A percentile compares a stretch with the other conserved stretches of the same genome.
These are phyloP conservation scores for Neurospora pannonica DNA, from an alignment of 495 filamentous ascomycete genomes.

Conservation along the genomic window DNA sequence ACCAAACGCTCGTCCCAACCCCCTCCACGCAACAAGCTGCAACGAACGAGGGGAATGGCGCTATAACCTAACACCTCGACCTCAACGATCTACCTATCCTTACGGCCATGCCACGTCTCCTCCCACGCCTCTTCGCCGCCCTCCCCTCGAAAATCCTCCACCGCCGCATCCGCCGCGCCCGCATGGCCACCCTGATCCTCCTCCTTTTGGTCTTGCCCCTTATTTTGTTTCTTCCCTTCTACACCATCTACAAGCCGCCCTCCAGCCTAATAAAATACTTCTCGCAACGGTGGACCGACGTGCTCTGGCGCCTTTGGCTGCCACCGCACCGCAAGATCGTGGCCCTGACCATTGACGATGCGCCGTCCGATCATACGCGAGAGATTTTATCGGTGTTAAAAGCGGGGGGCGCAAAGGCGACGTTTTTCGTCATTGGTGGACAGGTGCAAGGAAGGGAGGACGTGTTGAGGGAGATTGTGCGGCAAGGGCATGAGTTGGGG, in stretches of 20 bases:
- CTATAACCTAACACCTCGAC: no score
- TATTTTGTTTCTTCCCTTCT: constrained; percentile 45
- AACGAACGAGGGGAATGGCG: background rate
- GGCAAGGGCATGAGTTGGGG: constrained; percentile 58
- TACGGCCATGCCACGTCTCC: constrained; percentile 15
- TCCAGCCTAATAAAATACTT: constrained; percentile 54
- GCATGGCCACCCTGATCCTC: constrained; percentile 48
- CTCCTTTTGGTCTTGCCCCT: constrained; percentile 35
- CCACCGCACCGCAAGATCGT: constrained; percentile 48
- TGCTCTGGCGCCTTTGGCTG: constrained; percentile 57
- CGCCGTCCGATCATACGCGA: constrained; percentile 61
- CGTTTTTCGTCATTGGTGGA: constrained; percentile 71
- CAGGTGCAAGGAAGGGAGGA: constrained; percentile 56
- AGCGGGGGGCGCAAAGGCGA: constrained; percentile 49
- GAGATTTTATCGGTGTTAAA: constrained; percentile 58
- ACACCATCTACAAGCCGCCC: constrained; percentile 68
- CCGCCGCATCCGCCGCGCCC: constrained; percentile 44
- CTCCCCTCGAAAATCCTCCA: constrained; percentile 43
- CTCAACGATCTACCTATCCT: no score
- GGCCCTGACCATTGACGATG: constrained; percentile 80
- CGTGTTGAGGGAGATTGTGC: constrained; percentile 51
- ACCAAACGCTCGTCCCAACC: background rate
- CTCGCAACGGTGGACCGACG: constrained; percentile 60
- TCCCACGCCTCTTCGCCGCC: constrained; percentile 22
- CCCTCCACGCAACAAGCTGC: background rate